Base-by-base conservation (phyloP, 768 basidiomycete genomes). In the Xanthoconium stramineum region DNA sequence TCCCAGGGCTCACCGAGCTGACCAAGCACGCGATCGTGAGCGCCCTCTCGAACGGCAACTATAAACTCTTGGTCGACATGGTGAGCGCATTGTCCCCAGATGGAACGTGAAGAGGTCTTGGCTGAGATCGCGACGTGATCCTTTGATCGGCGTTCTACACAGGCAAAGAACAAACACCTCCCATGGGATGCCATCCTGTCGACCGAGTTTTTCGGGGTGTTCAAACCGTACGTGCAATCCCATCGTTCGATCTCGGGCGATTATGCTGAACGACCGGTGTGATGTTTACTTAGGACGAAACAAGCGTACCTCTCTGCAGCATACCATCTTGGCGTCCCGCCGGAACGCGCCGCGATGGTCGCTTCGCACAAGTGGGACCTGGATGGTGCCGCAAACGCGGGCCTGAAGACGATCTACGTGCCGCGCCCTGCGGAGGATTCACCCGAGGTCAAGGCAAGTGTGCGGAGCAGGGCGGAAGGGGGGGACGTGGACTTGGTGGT, bases 161-260 rank as follows among this genome's bases (percentile, higher is more conserved):
- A 86, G 85, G 84, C 86, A 1, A 87, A 83, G 68, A 69, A 80
- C 53, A 80, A 83, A 3, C 72, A 78, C 17, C 70, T 88, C 5
- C 85, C 85, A 0, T 87, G 83, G 85, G 85, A 88, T 54, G 74
- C 75, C 1, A 69, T 88, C 20, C 77, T 89, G 53, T 85, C 85
- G 1, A 72, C 79, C 2, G 83, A 85, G 53, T 69, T 88, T 17
- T 83, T 87, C 47, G 73, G 75, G 10, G 78, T 80, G 0, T 88
- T 80, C 74, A 88, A 89, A 64, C 84, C 86, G 86, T 87, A 43
- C 38, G 82, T 70, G 7, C 29, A 8, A n/a, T 30, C 35, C 28
- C 8, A 15, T 15, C 15, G 9, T 12, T 35, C 5, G 33, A 12
- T 35, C 12, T 35, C 33, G 33, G 33, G 2, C 33, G 5, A 2